These are phyloP conservation scores for Boletus reticuloceps DNA, from an alignment of 768 basidiomycete genomes.

Conservation along the genomic window DNA sequence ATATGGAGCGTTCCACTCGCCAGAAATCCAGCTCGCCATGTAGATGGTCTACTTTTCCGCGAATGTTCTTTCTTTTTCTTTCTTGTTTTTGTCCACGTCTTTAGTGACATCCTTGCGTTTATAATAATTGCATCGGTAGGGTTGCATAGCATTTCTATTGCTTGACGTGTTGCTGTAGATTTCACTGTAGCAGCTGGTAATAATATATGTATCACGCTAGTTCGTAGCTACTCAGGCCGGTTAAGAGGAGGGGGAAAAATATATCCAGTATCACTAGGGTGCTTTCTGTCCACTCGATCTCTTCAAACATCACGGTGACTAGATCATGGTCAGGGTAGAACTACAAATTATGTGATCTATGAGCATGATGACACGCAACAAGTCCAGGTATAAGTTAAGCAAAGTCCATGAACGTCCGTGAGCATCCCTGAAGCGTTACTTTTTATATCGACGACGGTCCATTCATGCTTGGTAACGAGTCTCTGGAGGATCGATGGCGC, in stretches of 20 bases:
- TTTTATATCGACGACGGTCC: background rate
- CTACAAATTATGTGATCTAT: background rate
- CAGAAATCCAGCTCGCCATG: constrained; percentile 26
- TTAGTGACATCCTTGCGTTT: background rate
- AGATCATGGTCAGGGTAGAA: background rate
- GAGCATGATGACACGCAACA: background rate
- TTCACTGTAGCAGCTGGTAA: too few relatives aligned
- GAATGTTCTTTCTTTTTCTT: too few relatives aligned
- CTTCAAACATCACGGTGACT: too few relatives aligned
- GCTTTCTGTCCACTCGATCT: too few relatives aligned
- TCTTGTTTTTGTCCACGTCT: background rate
- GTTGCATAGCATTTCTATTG: background rate
- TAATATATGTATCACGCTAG: too few relatives aligned
- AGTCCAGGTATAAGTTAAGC: background rate
- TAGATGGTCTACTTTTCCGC: background rate
- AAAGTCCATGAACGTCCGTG: background rate
- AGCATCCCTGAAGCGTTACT: background rate
- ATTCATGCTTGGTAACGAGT: background rate
- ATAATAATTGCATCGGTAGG: background rate
- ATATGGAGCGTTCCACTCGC: constrained; percentile 18
- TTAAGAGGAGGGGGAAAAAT: too few relatives aligned
- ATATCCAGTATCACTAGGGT: too few relatives aligned
- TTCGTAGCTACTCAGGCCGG: too few relatives aligned
- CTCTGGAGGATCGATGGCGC: background rate
- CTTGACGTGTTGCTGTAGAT: background rate